Base-by-base conservation (phyloP, 176 grass and related monocot species). In the Cymbopogon citratus region DNA sequence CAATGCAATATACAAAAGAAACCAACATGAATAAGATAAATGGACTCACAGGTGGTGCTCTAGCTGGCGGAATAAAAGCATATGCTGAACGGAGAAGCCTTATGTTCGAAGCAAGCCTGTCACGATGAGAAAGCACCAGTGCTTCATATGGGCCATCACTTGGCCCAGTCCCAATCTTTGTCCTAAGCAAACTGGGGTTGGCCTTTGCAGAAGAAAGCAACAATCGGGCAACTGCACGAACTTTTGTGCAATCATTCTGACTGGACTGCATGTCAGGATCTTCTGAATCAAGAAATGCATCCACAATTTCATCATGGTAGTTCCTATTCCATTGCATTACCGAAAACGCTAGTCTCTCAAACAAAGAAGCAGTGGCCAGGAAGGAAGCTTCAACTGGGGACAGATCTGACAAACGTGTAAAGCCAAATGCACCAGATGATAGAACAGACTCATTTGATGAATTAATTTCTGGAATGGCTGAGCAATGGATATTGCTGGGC, bases 1-100 rank as follows among this genome's bases (percentile, higher is more conserved):
- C 60, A 66, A 63, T n/a, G 12, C 26, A 65, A 12, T 81, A 31
- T 46, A 1, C 34, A 86, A 43, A 88, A 38, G 12, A 69, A 29
- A 0, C 41, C 39, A 33, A 70, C 41, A 77, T 24, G 28, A 9
- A 80, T 29, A 80, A 57, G 83, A 87, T 36, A 87, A 82, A 88
- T 75, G 34, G 70, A 88, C 91, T 95, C 83, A 99, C 97, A n/a
- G 97, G 97, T 12, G 93, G 91, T 68, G 97, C 93, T 96, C 93
- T 95, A 77, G 90, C 91, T 66, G 83, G 89, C 44, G 97, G 93
- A 83, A 96, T 99, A 80, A 96, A 99, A 78, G 91, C 91, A 90
- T 99, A 90, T 78, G 82, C 75, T 73, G 97, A 90, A 73, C 93
- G 97, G 77, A 99, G 86, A 89, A 99, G 83, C 71, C 91, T 90